Conservation (phyloP, 805 yeast species). For the Zygoascus bituminiphila region DNA sequence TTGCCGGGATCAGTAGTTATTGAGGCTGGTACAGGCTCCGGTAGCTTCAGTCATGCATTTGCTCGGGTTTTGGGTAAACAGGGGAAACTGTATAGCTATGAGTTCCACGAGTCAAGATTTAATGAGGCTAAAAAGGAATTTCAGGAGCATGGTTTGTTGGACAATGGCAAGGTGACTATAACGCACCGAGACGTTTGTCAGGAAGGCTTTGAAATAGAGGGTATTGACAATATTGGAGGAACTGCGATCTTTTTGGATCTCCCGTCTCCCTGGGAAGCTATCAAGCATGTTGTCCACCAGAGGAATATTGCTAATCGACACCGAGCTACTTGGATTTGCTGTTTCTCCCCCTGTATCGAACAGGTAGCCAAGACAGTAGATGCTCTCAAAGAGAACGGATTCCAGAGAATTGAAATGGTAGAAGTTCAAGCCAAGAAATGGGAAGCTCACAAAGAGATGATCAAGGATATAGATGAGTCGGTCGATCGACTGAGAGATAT, state of each 20-base stretch:
- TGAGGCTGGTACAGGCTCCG: slow-evolving; percentile 98
- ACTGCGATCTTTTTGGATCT: slow-evolving; percentile 79
- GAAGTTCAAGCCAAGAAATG: slow-evolving; percentile 78
- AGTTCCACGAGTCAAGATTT: slow-evolving; percentile 81
- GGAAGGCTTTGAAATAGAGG: slow-evolving; percentile 63
- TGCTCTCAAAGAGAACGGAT: slow-evolving; percentile 64
- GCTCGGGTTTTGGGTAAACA: slow-evolving; percentile 59
- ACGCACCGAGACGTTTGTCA: slow-evolving; percentile 92
- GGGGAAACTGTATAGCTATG: slow-evolving; percentile 75
- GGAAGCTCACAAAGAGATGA: slow-evolving; percentile 89
- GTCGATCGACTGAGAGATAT: slow-evolving; percentile 73
- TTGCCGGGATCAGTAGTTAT: slow-evolving; percentile 70
- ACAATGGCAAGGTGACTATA: slow-evolving; percentile 44
- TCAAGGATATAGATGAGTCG: slow-evolving; percentile 71
- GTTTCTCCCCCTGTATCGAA: slow-evolving; percentile 96
- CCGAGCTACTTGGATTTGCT: slow-evolving; percentile 65
- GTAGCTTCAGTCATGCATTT: slow-evolving; percentile 88
- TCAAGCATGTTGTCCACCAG: slow-evolving; percentile 48
- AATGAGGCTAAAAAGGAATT: slow-evolving; percentile 74
- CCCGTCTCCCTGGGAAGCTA: slow-evolving; percentile 97
- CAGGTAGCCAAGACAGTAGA: slow-evolving; percentile 86
- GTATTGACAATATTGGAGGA: slow-evolving; percentile 41
- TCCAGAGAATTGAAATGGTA: slow-evolving; percentile 85
- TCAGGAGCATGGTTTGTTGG: slow-evolving; percentile 59
- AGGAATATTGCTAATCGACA: slow-evolving; percentile 46